Base-by-base conservation (phyloP, 139 green algal species). In the Edaphochlamys debaryana region DNA sequence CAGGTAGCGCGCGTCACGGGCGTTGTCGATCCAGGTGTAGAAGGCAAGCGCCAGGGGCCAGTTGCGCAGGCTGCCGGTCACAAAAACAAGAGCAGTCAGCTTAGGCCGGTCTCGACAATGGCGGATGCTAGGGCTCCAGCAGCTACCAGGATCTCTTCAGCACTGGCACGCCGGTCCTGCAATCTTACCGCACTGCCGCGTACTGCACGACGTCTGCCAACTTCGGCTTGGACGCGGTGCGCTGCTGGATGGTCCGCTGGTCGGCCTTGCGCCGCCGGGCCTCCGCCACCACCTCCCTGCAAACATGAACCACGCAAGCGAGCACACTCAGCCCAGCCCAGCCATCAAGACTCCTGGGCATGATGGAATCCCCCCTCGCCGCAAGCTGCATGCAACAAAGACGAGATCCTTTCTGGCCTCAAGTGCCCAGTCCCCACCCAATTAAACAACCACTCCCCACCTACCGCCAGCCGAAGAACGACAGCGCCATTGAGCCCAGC, bases 381-480 rank as follows among this genome's bases (percentile, higher is more conserved):
- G n/a, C n/a, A n/a, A n/a, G n/a, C n/a, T n/a, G n/a, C n/a, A n/a
- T n/a, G n/a, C n/a, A n/a, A n/a, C n/a, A n/a, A n/a, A n/a, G n/a
- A n/a, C n/a, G 50, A 58, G 20, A 15, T 58, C 20, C 54, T 63
- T 29, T 63, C 54, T 38, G 7, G 29, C 9, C 60, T 9, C 30
- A 67, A 30, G 54, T 29, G 54, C 20, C 6, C 23, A 63, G 48
- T 15, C 11, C 48, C 22, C n/a, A n/a, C n/a, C n/a, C n/a, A n/a
- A n/a, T n/a, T n/a, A n/a, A n/a, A n/a, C 29, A 37, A 36, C 54
- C 54, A 29, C 29, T 40, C 20, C 82, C 4, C 66, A 90, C 86
- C 80, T 85, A n/a, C n/a, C n/a, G n/a, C 80, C 86, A 90, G 42
- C 86, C 86, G 37, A 70, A 83, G 69, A 86, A 90, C 5, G 80